phyloP scores from a whole-genome alignment of 192 early-diverging fungal genomes.

The Coemansia erecta region DNA sequence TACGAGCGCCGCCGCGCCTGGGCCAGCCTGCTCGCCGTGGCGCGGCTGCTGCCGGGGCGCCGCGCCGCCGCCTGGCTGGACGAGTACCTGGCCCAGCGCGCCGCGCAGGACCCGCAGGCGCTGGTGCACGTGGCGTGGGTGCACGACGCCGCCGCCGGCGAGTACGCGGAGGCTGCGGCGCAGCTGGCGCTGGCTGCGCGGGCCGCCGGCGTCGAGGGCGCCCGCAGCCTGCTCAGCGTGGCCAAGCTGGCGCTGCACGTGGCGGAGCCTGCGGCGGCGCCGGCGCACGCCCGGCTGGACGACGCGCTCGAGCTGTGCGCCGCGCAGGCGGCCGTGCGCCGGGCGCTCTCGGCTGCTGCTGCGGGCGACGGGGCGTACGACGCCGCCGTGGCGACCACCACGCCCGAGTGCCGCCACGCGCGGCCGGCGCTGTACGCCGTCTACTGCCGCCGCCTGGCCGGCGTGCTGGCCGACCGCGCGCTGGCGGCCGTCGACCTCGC shows the following conservation, averaged over 20 bases:
- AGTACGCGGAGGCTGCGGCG: constrained; percentile 33
- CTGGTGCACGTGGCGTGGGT: constrained; percentile 30
- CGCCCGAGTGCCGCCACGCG: constrained; percentile 27
- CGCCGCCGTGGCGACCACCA: constrained; percentile 37
- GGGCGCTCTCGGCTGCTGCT: too few relatives aligned
- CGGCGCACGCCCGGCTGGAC: constrained; percentile 26
- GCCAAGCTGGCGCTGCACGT: constrained; percentile 37
- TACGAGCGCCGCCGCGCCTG: constrained; percentile 49
- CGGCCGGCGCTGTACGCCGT: constrained; percentile 34
- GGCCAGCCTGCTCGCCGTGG: constrained; percentile 34
- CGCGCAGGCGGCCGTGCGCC: constrained; percentile 22
- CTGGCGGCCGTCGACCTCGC: constrained; percentile 29
- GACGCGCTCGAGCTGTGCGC: constrained; percentile 42
- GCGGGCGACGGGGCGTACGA: too few relatives aligned
- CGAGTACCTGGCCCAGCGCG: constrained; percentile 27
- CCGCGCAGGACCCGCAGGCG: too few relatives aligned
- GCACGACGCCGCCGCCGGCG: constrained; percentile 35
- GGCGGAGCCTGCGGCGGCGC: not conserved
- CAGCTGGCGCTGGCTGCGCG: constrained; percentile 36
- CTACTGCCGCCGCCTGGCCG: constrained; percentile 26
- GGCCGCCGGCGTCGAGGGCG: constrained; percentile 21
- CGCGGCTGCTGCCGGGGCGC: constrained; percentile 8
- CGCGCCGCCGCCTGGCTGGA: constrained; percentile 24
- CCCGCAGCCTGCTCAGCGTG: constrained; percentile 40
- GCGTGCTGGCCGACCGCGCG: constrained; percentile 18